Conservation (phyloP, 805 yeast genomes). For the Teunomyces gatunensis region DNA sequence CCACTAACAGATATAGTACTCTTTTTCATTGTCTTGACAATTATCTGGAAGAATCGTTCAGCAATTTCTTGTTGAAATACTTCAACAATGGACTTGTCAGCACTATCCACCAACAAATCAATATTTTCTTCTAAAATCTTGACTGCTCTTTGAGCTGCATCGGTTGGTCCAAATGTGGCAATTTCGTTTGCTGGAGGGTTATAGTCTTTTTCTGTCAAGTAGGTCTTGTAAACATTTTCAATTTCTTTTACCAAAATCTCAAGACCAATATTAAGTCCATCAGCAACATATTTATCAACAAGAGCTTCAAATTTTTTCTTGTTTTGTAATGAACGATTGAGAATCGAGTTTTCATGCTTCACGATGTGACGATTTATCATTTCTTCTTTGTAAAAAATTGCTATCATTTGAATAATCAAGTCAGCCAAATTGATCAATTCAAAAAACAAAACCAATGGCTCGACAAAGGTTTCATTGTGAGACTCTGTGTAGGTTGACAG, state of each 20-base stretch:
- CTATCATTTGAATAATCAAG: conserved; percentile 86
- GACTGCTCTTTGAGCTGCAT: conserved; percentile 64
- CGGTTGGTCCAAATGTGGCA: conserved; percentile 41
- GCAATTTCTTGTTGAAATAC: conserved; percentile 95
- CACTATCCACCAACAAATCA: conserved; percentile 69
- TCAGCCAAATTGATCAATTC: conserved; percentile 93
- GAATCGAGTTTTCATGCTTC: conserved; percentile 70
- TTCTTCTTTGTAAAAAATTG: conserved; percentile 87
- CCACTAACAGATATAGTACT: conserved; percentile 73
- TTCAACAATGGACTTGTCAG: conserved; percentile 85
- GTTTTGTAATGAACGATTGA: conserved; percentile 71
- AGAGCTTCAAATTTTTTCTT: conserved; percentile 79
- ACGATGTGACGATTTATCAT: conserved; percentile 57
- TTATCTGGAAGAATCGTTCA: conserved; percentile 70
- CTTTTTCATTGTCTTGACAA: conserved; percentile 76
- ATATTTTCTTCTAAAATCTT: conserved; percentile 68
- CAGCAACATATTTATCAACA: conserved; percentile 87
- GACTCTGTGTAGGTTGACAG: conserved; percentile 29
- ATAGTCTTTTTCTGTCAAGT: conserved; percentile 61
- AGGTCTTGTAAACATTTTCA: conserved; percentile 54
- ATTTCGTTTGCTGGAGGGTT: conserved; percentile 39
- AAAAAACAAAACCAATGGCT: conserved; percentile 82
- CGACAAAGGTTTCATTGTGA: conserved; percentile 46
- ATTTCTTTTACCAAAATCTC: conserved; percentile 84
- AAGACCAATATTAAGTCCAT: conserved; percentile 89